Evolutionary conservation across 2,329 filamentous ascomycete genomes (phyloP).

Genomic region (Didymella segeticola): DNA sequence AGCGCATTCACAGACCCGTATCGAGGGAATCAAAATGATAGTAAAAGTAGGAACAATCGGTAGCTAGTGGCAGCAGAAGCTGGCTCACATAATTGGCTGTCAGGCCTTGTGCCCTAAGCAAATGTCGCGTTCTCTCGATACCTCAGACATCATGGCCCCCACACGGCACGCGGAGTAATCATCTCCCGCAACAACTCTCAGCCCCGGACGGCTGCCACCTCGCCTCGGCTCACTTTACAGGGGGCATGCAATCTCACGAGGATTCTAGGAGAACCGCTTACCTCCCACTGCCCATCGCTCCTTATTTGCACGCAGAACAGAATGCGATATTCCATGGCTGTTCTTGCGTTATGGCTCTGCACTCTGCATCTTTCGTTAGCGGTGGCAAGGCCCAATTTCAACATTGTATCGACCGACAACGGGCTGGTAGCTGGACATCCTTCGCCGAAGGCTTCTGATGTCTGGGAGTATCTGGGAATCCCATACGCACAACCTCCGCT

Average conservation of each 20-base stretch:
- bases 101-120: no score
- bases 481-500: conserved; percentile 43
- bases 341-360: neutral
- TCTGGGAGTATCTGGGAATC: conserved; percentile 45
- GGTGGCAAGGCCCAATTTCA: neutral
- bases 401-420: conserved; percentile 16
- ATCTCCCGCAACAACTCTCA: neutral
- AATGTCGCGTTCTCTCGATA: no score
- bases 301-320: neutral
- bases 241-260: neutral
- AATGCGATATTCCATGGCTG: neutral
- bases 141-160: no score
- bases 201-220: conserved; percentile 21
- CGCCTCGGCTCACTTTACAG: conserved; percentile 13
- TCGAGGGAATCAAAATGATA: no score
- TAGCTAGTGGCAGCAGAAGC: no score
- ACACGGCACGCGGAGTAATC: neutral
- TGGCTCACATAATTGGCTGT: no score
- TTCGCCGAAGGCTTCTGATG: conserved; percentile 21
- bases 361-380: neutral
- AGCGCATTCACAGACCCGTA: no score
- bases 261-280: neutral
- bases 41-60: no score
- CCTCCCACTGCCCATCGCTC: neutral
- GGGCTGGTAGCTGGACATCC: conserved; percentile 33